Conservation (phyloP, 2,329 filamentous ascomycete species). For the Paraconiothyrium sp. region DNA sequence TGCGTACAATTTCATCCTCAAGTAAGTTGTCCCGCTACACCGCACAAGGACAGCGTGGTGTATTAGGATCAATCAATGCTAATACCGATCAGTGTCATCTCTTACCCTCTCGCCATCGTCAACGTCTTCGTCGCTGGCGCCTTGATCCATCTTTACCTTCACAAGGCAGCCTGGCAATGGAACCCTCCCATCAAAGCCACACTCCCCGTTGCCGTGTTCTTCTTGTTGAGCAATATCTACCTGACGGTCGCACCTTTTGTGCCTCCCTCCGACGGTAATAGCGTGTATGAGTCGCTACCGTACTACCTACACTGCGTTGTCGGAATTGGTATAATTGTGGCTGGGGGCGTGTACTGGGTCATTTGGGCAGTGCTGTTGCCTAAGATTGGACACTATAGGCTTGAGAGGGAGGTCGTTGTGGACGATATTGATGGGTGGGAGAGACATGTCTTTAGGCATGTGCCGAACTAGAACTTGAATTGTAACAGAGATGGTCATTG, state of each 20-base stretch:
- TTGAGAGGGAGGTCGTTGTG: constrained; percentile 47
- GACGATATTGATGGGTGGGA: constrained; percentile 51
- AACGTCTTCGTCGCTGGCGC: constrained; percentile 62
- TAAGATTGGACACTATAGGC: constrained; percentile 50
- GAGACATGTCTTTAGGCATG: constrained; percentile 48
- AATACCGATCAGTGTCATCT: constrained; percentile 62
- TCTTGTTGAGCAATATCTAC: constrained; percentile 63
- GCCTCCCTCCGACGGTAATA: constrained; percentile 58
- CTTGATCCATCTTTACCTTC: constrained; percentile 59
- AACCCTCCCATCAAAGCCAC: constrained; percentile 60
- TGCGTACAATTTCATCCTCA: constrained; percentile 68
- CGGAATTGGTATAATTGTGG: constrained; percentile 59
- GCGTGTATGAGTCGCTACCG: constrained; percentile 62
- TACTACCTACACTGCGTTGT: constrained; percentile 65
- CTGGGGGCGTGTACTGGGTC: constrained; percentile 62
- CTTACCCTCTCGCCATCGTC: constrained; percentile 69
- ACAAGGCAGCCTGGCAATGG: constrained; percentile 56
- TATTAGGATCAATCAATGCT: constrained; percentile 3
- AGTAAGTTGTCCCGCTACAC: constrained; percentile 41
- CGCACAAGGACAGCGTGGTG: neutral
- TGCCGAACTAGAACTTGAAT: constrained; percentile 19
- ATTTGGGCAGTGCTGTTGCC: constrained; percentile 62
- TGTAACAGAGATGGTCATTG: neutral
- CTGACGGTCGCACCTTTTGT: constrained; percentile 63
- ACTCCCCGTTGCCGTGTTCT: constrained; percentile 61